Base-by-base conservation (phyloP, 2,329 filamentous ascomycete genomes). In the Penicillium sp. region DNA sequence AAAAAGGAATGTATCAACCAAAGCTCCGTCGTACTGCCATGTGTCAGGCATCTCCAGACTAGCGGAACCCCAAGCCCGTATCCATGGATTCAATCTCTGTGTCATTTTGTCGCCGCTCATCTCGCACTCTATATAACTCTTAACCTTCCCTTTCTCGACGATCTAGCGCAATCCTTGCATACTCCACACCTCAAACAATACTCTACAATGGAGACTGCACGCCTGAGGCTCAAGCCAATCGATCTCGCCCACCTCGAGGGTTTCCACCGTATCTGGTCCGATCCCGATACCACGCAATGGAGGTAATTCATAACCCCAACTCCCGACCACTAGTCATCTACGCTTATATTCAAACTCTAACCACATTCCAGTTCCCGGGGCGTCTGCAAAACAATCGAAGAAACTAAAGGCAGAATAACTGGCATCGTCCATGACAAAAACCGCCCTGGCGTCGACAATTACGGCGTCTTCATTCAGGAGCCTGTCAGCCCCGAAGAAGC, bases 221-320 rank as follows among this genome's bases (percentile, higher is more conserved):
- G 50, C 19, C 22, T 59, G 3, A 38, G 28, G 45, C 40, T 59
- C 28, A 50, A 59, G 33, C 57, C 38, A 13, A 54, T 59, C 50
- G 30, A 53, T 24, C 49, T 59, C 19, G 50, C 49, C 50, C 50
- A 59, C 40, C 40, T 53, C 2, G 57, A 60, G 17, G 35, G 37
- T 15, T 60, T 51, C 37, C 49, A 56, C 37, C 24, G 44, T 15
- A 53, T 60, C 28, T 60, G 58, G 58, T 42, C 45, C 24, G 37
- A 51, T 15, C 58, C 45, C 15, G 22, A 42, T 19, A 53, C 58
- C 4, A 60, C 57, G 3, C 26, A 47, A 53, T 59, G 57, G 57
- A 53, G 38, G 50, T 54, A 17, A 26, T 42, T 47, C 13, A 12
- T 28, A 13, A n/a, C 2, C 19, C 19, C n/a, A 7, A n/a, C 28